phyloP scores from a whole-genome alignment of 2,329 filamentous ascomycete species.

The Alternaria sp. region DNA sequence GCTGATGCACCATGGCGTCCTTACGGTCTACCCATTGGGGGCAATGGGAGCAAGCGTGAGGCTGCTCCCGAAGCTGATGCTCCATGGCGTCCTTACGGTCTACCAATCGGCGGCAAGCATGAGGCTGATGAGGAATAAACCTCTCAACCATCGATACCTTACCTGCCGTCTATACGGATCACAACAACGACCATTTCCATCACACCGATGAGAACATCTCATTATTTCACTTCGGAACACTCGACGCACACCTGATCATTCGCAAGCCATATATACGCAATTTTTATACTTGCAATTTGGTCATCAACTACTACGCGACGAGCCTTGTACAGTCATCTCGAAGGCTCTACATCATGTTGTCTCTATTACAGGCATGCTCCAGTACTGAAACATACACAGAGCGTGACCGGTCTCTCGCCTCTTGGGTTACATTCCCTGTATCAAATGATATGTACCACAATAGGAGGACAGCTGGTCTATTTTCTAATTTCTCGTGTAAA shows the following conservation, averaged over 20 bases:
- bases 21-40: too few relatives aligned
- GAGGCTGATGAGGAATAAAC: conserved; percentile 25
- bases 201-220: not conserved
- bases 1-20: too few relatives aligned
- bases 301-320: not conserved
- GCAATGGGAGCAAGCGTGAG: too few relatives aligned
- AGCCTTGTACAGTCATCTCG: conserved; percentile 8
- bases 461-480: conserved; percentile 14
- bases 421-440: conserved; percentile 1
- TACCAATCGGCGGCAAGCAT: conserved; percentile 23
- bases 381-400: conserved; percentile 3
- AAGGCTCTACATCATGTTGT: conserved; percentile 11
- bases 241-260: conserved; percentile 2
- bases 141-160: not conserved
- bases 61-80: conserved; percentile 33
- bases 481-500: conserved; percentile 8
- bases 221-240: conserved; percentile 7
- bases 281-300: not conserved
- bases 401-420: conserved; percentile 13
- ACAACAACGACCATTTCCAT: not conserved
- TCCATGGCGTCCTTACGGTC: not conserved
- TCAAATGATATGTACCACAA: conserved; percentile 4
- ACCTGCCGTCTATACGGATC: not conserved
- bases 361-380: not conserved
- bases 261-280: not conserved